phyloP scores from a whole-genome alignment of 306 rosid genomes.

The Cicer pinnatifidum region DNA sequence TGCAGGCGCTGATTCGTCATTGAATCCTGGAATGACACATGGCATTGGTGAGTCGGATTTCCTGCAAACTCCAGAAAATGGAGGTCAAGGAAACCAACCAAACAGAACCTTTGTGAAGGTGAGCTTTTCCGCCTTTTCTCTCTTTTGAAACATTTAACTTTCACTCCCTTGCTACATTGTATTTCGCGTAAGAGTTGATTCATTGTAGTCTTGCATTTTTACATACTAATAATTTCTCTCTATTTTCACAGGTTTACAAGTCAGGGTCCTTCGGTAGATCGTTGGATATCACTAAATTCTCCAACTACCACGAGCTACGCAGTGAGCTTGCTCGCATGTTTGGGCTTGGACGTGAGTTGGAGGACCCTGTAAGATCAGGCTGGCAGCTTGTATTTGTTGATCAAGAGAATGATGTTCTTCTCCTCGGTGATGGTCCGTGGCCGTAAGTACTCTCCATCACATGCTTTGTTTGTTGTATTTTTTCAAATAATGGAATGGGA shows the following conservation, averaged over 20 bases:
- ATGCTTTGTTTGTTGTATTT: conserved; percentile 5
- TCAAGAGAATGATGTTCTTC: conserved; percentile 93
- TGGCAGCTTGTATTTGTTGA: conserved; percentile 99
- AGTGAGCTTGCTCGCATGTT: conserved; percentile 87
- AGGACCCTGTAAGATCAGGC: conserved; percentile 98
- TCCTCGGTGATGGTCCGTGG: conserved; percentile 78
- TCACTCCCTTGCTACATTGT: background rate
- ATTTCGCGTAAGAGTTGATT: background rate
- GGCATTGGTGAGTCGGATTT: conserved; percentile 73
- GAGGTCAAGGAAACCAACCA: conserved; percentile 64
- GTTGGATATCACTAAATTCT: conserved; percentile 67
- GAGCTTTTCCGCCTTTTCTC: conserved; percentile 29
- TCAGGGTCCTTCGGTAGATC: conserved; percentile 54
- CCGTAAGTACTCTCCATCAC: conserved; percentile 43
- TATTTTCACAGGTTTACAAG: conserved; percentile 47
- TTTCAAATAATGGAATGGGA: background rate
- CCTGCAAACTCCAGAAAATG: conserved; percentile 73
- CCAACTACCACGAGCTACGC: conserved; percentile 84
- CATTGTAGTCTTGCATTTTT: conserved; percentile 20
- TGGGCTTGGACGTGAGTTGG: conserved; percentile 83
- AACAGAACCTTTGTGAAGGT: conserved; percentile 91
- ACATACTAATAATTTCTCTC: background rate
- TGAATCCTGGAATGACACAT: conserved; percentile 66
- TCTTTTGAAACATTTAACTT: background rate
- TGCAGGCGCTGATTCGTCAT: conserved; percentile 64